Evolutionary conservation across 2,329 filamentous ascomycete genomes (phyloP), one percentile per base, ranked within the genome.

Genomic region (Botrytis tulipae): DNA sequence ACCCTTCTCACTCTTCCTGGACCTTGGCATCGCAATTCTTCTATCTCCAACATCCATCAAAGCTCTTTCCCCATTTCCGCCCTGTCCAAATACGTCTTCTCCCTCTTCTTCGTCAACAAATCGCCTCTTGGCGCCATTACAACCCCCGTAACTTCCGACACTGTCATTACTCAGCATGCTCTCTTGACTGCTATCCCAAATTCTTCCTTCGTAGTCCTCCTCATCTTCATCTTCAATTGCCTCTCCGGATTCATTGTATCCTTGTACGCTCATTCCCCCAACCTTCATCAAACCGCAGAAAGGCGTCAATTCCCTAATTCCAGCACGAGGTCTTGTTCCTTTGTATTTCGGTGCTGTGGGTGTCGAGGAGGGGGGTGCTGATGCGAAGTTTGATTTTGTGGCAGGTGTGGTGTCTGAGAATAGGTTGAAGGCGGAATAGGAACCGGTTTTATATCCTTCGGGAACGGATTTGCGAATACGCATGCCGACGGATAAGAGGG

Each of bases 401-500:
- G 57, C 54, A 29, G 72, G 44, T 12, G 66, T 63, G n/a, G 14
- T 51, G 29, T 86, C 84, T 70, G 83, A 81, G 82, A 87, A 89
- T 35, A 90, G 82, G 65, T 86, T 83, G 79, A 89, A 89, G 77
- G 83, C 84, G 75, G 81, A 82, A 80, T 85, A 84, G 70, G 80
- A 78, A 6, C 88, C 88, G 2, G 93, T 97, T 85, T 97, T 97
- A 87, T 98, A 98, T 74, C 95, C 95, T 81, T 98, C 95, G 0
- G 94, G 92, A 12, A 98, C 92, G 18, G 93, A 93, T 84, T 98
- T 98, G 81, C 95, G 92, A 69, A 98, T 88, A 37, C 95, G 91
- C 94, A 98, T 98, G 79, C 95, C 95, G 76, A 98, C 95, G 79
- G 88, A 93, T 60, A 98, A 86, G n/a, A 98, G 90, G 75, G 92